phyloP scores from a whole-genome alignment of 768 basidiomycete genomes.

The Kwoniella botswanensis region DNA sequence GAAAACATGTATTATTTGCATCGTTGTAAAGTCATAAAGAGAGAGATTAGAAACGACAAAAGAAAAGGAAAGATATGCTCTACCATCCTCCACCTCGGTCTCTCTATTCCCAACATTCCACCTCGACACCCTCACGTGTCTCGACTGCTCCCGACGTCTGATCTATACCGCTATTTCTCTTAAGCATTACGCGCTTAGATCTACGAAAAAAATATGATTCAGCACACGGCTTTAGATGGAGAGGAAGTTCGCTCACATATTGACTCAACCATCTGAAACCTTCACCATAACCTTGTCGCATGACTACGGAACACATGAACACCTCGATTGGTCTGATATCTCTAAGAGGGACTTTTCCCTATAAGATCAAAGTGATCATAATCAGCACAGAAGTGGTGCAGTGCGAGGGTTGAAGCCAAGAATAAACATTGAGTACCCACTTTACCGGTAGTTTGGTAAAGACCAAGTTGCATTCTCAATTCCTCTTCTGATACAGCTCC shows the following conservation, averaged over 20 bases:
- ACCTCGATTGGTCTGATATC: conserved; percentile 98
- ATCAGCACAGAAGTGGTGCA: conserved; percentile 17
- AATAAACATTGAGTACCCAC: conserved; percentile 59
- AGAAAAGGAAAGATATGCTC: conserved; percentile 2
- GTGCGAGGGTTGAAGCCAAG: too few species aligned
- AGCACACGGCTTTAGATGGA: background rate
- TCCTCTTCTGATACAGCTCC: conserved; percentile 98
- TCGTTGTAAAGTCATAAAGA: conserved; percentile 19
- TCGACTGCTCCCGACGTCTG: too few species aligned
- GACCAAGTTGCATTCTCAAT: conserved; percentile 87
- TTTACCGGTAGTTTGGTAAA: conserved; percentile 99
- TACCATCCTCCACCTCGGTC: background rate
- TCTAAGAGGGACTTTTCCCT: conserved; percentile 96
- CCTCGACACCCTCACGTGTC: background rate
- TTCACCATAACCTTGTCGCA: conserved; percentile 97
- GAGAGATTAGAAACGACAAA: background rate
- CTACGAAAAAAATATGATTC: background rate
- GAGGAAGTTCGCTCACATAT: conserved; percentile 70
- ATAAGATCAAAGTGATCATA: conserved; percentile 1
- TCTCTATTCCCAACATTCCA: background rate
- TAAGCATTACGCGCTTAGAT: background rate
- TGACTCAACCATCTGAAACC: conserved; percentile 98
- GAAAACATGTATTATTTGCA: conserved; percentile 18
- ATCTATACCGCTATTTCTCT: background rate
- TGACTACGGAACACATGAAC: conserved; percentile 99